phyloP scores from a whole-genome alignment of 2,329 filamentous ascomycete genomes.

The Bipolaris zeicola region DNA sequence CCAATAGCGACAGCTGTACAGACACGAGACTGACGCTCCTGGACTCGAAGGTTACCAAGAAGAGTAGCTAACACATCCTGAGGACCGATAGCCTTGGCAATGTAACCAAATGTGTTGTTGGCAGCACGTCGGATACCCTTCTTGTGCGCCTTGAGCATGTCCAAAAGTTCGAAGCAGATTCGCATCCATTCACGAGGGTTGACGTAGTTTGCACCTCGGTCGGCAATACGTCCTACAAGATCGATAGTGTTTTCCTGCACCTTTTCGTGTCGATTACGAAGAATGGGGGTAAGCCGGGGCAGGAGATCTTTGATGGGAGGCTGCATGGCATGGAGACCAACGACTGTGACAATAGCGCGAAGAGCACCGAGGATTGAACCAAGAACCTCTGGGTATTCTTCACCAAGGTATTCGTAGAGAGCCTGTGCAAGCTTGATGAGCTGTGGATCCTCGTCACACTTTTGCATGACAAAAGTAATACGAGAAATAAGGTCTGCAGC shows the following conservation, averaged over 20 bases:
- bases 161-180: constrained; percentile 97
- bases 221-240: constrained; percentile 94
- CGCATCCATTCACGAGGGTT: constrained; percentile 99
- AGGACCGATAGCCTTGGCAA: constrained; percentile 97
- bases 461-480: constrained; percentile 98
- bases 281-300: constrained; percentile 93
- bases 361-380: constrained; percentile 95
- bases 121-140: constrained; percentile 97
- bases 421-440: constrained; percentile 96
- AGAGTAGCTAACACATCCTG: constrained; percentile 96
- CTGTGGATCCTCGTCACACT: constrained; percentile 93
- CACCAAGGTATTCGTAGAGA: constrained; percentile 96
- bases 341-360: constrained; percentile 94
- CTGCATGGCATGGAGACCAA: constrained; percentile 98
- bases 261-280: constrained; percentile 98
- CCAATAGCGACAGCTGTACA: constrained; percentile 98
- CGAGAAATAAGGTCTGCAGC: constrained; percentile 95
- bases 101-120: constrained; percentile 99
- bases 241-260: constrained; percentile 99
- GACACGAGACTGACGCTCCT: constrained; percentile 96
- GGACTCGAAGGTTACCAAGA: constrained; percentile 93
- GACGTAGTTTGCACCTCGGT: constrained; percentile 93
- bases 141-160: constrained; percentile 99
- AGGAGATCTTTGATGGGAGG: constrained; percentile 96
- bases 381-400: constrained; percentile 97